Base-by-base conservation (phyloP, 2,329 filamentous ascomycete species). In the Pyricularia sp. region DNA sequence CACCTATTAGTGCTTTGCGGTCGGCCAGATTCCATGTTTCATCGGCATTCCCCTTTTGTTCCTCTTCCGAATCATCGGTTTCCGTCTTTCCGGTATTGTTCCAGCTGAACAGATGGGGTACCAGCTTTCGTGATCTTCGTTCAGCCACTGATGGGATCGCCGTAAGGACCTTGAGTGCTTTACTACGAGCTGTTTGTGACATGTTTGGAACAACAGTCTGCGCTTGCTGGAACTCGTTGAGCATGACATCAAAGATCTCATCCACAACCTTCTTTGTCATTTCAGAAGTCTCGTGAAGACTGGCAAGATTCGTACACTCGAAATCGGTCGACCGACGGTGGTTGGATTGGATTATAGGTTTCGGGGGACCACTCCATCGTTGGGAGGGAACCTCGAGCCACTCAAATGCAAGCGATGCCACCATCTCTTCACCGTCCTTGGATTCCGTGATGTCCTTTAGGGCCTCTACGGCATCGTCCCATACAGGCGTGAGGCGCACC, bases 61-160 rank as follows among this genome's bases (percentile, higher is more conserved):
- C 80, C 3, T 78, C 78, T 7, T 72, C 69, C 0, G 77, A 76
- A 4, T 73, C 75, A 1, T 72, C 70, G 1, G 66, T 69, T 5
- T 73, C 60, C 7, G 60, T 40, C 16, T 49, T 59, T 0, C 64
- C 63, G 8, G 33, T 72, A 9, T 68, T 68, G 6, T 74, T 86
- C 91, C 93, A 96, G 22, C 86, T 84, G 7, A 99, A 79, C 49
- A 99, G 88, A 67, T 93, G 83, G 1, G 96, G 94, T 1, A 97
- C 89, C 28, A 99, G 80, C 68, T 87, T 83, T 40, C 93, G 88
- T 9, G 93, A 97, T 40, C 87, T 84, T 73, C 89, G 96, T 75
- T 99, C 94, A 0, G 91, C 93, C 61, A 96, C 77, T 12, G 82
- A 79, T 12, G 94, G 91, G 31, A 90, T 80, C 10, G 85, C 85